Percentiles rank a stretch among this genome's conserved stretches.
phyloP scores from a whole-genome alignment of 495 filamentous ascomycete genomes.

The Alectoria sarmentosa region DNA sequence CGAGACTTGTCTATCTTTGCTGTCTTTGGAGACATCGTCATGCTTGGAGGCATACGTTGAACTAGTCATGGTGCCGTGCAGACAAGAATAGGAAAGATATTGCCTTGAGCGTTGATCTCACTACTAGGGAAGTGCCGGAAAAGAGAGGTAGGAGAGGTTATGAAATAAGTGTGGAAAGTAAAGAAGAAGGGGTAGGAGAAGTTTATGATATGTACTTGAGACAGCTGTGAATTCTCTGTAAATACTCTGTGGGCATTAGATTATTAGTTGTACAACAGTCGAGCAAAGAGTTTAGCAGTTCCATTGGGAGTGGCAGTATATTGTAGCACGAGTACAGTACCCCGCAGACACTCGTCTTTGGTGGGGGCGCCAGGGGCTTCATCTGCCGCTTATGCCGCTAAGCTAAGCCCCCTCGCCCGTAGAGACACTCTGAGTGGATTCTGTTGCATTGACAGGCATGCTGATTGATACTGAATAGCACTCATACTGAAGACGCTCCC shows the following conservation, averaged over 20 bases:
- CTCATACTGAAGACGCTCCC: neutral
- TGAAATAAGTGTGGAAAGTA: neutral
- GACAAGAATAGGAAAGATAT: neutral
- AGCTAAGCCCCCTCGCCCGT: too few species aligned
- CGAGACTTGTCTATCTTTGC: conserved; percentile 1
- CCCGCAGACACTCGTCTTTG: neutral
- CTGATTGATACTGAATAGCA: too few species aligned
- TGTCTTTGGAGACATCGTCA: neutral
- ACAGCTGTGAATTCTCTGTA: neutral
- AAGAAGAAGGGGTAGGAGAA: neutral
- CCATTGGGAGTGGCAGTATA: neutral
- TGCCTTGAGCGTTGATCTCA: neutral
- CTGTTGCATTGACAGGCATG: too few species aligned
- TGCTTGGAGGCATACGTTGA: neutral
- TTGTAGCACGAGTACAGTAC: neutral
- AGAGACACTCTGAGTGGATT: too few species aligned
- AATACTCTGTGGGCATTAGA: too few species aligned
- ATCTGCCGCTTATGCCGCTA: too few species aligned
- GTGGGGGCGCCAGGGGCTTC: too few species aligned
- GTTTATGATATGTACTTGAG: neutral
- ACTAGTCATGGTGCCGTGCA: conserved; percentile 1
- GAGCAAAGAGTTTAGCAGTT: neutral
- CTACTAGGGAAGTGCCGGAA: neutral
- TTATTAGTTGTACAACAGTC: too few species aligned
- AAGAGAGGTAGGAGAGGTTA: neutral